phyloP scores from a whole-genome alignment of 2,329 filamentous ascomycete species.

The Fusarium tuaranense region DNA sequence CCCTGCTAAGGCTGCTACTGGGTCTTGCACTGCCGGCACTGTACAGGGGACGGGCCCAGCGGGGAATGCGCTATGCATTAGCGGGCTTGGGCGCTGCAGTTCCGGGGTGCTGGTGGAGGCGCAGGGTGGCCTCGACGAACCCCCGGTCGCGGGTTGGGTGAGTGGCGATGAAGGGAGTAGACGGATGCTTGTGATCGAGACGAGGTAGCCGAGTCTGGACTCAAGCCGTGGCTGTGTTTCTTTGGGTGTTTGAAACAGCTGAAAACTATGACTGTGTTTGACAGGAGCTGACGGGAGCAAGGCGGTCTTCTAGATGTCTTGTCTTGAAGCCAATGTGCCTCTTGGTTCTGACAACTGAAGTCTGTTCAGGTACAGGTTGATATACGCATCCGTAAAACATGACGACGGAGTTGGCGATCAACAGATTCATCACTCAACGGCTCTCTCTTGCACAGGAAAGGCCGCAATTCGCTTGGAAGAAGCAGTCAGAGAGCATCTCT shows the following conservation, averaged over 20 bases:
- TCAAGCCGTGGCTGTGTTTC: slow-evolving; percentile 30
- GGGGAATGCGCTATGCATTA: slow-evolving; percentile 43
- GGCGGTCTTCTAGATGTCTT: slow-evolving; percentile 1
- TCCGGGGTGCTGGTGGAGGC: slow-evolving; percentile 27
- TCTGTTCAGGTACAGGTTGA: slow-evolving; percentile 21
- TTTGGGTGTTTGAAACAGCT: neutral
- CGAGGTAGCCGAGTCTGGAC: slow-evolving; percentile 26
- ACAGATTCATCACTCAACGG: slow-evolving; percentile 12
- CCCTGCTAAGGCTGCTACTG: slow-evolving; percentile 12
- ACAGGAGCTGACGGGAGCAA: neutral
- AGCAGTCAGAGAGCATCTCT: slow-evolving; percentile 7
- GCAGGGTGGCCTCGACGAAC: slow-evolving; percentile 20
- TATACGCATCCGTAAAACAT: slow-evolving; percentile 16
- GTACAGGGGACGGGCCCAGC: slow-evolving; percentile 33
- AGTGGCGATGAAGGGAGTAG: slow-evolving; percentile 14
- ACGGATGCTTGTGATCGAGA: slow-evolving; percentile 14
- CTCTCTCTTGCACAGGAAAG: slow-evolving; percentile 10
- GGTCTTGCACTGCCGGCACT: slow-evolving; percentile 28
- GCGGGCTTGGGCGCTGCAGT: slow-evolving; percentile 19
- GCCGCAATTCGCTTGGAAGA: slow-evolving; percentile 15
- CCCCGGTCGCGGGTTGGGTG: slow-evolving; percentile 6
- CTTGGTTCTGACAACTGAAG: slow-evolving; percentile 12
- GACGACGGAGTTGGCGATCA: slow-evolving; percentile 24
- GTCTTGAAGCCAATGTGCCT: slow-evolving; percentile 10
- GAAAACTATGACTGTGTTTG: neutral